These are phyloP conservation scores for Chenopodium album DNA, from an alignment of 148 eudicot species.

Conservation along the genomic window DNA sequence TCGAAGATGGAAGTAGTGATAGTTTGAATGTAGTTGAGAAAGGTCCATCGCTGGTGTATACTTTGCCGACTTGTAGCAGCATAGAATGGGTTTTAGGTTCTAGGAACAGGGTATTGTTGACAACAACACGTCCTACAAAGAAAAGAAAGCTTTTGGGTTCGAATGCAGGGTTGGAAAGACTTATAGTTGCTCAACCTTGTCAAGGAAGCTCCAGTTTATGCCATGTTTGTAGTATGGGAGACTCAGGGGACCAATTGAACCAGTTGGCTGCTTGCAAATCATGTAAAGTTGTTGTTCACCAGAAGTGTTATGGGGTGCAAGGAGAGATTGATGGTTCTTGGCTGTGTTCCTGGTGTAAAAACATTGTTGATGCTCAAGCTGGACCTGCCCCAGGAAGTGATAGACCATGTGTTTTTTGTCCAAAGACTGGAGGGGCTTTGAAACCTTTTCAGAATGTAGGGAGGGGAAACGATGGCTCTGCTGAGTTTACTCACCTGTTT, in stretches of 20 bases:
- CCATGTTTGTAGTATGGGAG: constrained; percentile 84
- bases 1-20: constrained; percentile 36
- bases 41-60: constrained; percentile 25
- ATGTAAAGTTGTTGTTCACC: constrained; percentile 76
- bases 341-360: constrained; percentile 83
- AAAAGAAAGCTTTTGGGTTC: constrained; percentile 83
- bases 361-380: constrained; percentile 34
- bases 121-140: constrained; percentile 79
- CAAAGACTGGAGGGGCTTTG: constrained; percentile 77
- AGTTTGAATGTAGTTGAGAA: constrained; percentile 22
- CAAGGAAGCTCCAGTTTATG: constrained; percentile 62
- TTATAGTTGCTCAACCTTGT: constrained; percentile 61
- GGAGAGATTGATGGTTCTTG: constrained; percentile 58
- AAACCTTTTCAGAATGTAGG: constrained; percentile 54
- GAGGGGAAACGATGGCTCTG: constrained; percentile 35
- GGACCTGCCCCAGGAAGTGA: constrained; percentile 28
- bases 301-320: constrained; percentile 91
- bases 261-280: constrained; percentile 63
- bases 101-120: constrained; percentile 68
- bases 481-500: constrained; percentile 79
- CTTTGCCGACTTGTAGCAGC: constrained; percentile 43
- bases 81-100: constrained; percentile 96
- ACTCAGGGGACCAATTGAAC: constrained; percentile 66
- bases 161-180: constrained; percentile 78
- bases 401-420: constrained; percentile 76